Base-by-base conservation (phyloP, 768 basidiomycete species). In the Suillus variegatus region DNA sequence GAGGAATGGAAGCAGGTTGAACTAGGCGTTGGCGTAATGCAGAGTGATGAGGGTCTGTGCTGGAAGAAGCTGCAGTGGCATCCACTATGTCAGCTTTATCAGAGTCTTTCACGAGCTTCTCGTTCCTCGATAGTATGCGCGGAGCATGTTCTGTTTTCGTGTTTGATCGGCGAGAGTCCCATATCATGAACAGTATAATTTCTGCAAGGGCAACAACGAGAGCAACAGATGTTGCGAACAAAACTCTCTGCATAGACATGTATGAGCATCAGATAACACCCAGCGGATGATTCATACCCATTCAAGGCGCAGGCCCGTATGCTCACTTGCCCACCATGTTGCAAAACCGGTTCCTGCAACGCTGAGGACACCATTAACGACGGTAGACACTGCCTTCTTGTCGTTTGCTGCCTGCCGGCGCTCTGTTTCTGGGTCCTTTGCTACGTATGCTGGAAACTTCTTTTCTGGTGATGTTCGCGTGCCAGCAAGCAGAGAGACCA, bases 401-500 rank as follows among this genome's bases (percentile, higher is more conserved):
- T 94, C 91, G 51, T 81, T 81, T 32, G 77, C 75, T 61, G 76
- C 83, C 43, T 81, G 77, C 51, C 78, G 80, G 54, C 80, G 82
- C 16, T 84, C 72, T 64, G 84, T 79, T 67, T 85, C 82, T 38
- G 82, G 83, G 64, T 82, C 82, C 64, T 75, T 77, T 25, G 80
- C 82, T 5, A 71, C 65, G 69, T 87, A 85, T 10, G 77, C 68
- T 40, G 87, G 87, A 66, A 92, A 91, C 43, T 82, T 86, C 62
- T 89, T 85, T 65, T 91, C 87, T 25, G 93, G 93, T 7, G 91
- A 92, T n/a, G 92, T 89, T 52, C 82, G 85, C 7, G 88, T 83
- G 44, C 93, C 93, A 18, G 93, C 92, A 6, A 95, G 85, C 43
- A 95, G 80, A 22, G 91, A 79, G 46, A 93, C 78, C 87, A 92